A percentile compares a stretch with the other conserved stretches of the same genome.
Evolutionary conservation across 495 filamentous ascomycete species (phyloP).

Genomic region (Cladorrhinum samala): DNA sequence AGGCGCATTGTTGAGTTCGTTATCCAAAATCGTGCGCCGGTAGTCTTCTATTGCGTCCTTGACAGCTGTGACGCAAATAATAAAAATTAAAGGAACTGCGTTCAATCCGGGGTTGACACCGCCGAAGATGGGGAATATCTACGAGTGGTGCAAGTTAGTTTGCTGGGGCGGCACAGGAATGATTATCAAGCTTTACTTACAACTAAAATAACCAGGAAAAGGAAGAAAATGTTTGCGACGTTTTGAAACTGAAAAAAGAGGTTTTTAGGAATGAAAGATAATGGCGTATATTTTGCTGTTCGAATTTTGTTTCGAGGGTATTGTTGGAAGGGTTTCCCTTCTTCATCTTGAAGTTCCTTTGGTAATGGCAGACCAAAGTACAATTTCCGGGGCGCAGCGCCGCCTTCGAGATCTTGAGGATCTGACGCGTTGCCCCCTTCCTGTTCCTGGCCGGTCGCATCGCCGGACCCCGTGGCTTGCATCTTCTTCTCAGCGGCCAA

Average conservation of each 20-base stretch:
- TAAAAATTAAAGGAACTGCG: slow-evolving; percentile 88
- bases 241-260: slow-evolving; percentile 97
- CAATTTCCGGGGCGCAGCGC: slow-evolving; percentile 40
- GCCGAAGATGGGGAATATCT: slow-evolving; percentile 97
- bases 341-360: slow-evolving; percentile 69
- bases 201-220: slow-evolving; percentile 89
- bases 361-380: slow-evolving; percentile 88
- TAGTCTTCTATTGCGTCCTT: slow-evolving; percentile 99
- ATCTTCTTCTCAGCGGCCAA: slow-evolving; percentile 62
- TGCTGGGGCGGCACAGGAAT: neutral
- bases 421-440: slow-evolving; percentile 32
- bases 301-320: slow-evolving; percentile 94
- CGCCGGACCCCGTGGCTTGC: slow-evolving; percentile 39
- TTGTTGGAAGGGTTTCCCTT: slow-evolving; percentile 61
- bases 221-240: slow-evolving; percentile 96
- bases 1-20: slow-evolving; percentile 91
- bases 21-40: slow-evolving; percentile 85
- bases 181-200: slow-evolving; percentile 49
- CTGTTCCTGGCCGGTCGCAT: slow-evolving; percentile 32
- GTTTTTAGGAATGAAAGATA: slow-evolving; percentile 98
- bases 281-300: slow-evolving; percentile 91
- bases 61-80: slow-evolving; percentile 81
- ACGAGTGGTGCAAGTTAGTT: slow-evolving; percentile 11
- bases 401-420: slow-evolving; percentile 31
- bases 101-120: slow-evolving; percentile 84